Conservation (phyloP, 2,329 filamentous ascomycete genomes). For the Rugonectria rugulosa region DNA sequence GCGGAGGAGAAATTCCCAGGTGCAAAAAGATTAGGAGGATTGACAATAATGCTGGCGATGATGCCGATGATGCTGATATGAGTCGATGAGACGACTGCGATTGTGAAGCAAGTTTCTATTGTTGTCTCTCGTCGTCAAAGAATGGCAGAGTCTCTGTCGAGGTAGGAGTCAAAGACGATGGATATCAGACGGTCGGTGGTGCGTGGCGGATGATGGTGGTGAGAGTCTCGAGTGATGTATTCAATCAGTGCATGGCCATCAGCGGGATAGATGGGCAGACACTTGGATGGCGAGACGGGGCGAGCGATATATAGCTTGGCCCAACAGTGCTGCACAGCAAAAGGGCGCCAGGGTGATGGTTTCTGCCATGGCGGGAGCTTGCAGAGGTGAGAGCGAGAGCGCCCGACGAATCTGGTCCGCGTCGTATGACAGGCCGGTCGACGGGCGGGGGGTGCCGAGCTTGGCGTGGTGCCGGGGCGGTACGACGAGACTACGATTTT, state of each 20-base stretch:
- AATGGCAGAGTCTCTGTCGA: slow-evolving; percentile 7
- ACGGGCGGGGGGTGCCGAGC: slow-evolving; percentile 38
- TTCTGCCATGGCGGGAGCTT: slow-evolving; percentile 8
- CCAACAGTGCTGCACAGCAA: slow-evolving; percentile 18
- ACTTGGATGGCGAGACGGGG: slow-evolving; percentile 40
- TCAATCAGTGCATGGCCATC: slow-evolving; percentile 32
- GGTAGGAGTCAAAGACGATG: slow-evolving; percentile 14
- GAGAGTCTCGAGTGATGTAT: slow-evolving; percentile 39
- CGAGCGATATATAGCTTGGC: slow-evolving; percentile 41
- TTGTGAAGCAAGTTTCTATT: slow-evolving; percentile 6
- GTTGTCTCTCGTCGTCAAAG: slow-evolving; percentile 16
- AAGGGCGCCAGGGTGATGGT: slow-evolving; percentile 5
- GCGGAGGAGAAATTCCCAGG: too few relatives aligned
- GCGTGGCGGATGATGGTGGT: slow-evolving; percentile 32
- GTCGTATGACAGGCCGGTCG: slow-evolving; percentile 40
- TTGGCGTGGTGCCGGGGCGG: slow-evolving; percentile 32
- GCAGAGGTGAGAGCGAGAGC: slow-evolving; percentile 34
- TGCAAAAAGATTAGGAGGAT: slow-evolving; percentile 8
- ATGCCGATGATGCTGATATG: slow-evolving; percentile 25
- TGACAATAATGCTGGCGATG: slow-evolving; percentile 3
- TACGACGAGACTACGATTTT: slow-evolving; percentile 19
- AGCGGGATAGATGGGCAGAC: slow-evolving; percentile 36
- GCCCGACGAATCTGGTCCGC: slow-evolving; percentile 38
- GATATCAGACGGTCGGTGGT: slow-evolving; percentile 36
- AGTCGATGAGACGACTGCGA: slow-evolving; percentile 14